phyloP scores from a whole-genome alignment of 2,329 filamentous ascomycete species.

The Pleoardoris graminearum region DNA sequence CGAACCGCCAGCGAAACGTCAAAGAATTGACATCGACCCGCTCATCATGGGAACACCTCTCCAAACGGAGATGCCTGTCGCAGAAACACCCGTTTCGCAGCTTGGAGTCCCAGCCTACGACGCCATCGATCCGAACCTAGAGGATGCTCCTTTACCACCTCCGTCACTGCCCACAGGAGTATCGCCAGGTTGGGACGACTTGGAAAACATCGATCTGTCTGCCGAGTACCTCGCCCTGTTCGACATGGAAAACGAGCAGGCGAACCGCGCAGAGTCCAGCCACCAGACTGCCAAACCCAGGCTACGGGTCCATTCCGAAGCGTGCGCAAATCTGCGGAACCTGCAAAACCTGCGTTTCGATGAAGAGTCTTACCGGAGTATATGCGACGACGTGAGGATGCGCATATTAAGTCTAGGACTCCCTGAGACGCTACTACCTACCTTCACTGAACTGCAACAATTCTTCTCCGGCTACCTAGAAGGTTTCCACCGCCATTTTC shows the following conservation, averaged over 20 bases:
- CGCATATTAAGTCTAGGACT: conserved; percentile 11
- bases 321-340: conserved; percentile 1
- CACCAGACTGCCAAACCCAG: neutral
- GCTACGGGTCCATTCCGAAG: conserved; percentile 9
- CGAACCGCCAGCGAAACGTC: conserved; percentile 13
- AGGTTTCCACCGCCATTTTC: conserved; percentile 41
- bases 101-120: neutral
- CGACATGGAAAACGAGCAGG: conserved; percentile 4
- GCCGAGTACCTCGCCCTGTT: conserved; percentile 8
- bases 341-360: conserved; percentile 10
- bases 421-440: conserved; percentile 16
- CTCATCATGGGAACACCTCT: neutral
- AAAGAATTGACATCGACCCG: conserved; percentile 15
- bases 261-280: neutral
- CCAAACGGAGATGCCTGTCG: neutral
- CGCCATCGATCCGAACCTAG: conserved; percentile 5
- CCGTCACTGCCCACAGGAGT: neutral
- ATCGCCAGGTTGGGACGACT: neutral
- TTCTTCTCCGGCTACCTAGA: conserved; percentile 37
- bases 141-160: neutral
- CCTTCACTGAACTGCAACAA: conserved; percentile 27
- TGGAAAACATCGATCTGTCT: conserved; percentile 3
- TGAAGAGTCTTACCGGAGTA: conserved; percentile 9
- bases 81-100: conserved; percentile 1
- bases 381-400: conserved; percentile 17